Conservation (phyloP, 2,329 filamentous ascomycete genomes). For the Aureobasidium pullulans region DNA sequence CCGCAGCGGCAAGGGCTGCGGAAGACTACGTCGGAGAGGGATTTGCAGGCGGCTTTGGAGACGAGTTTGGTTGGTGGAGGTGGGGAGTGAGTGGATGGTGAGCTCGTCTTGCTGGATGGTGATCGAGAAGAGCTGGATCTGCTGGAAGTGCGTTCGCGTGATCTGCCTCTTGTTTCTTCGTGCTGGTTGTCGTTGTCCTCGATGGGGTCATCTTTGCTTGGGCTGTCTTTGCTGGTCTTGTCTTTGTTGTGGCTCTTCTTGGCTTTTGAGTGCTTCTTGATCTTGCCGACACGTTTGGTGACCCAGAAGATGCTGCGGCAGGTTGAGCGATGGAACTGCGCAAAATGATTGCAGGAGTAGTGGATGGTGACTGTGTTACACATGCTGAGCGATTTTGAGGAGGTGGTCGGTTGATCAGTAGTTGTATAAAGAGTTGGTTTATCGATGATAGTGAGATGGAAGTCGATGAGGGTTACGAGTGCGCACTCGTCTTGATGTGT, state of each 20-base stretch:
- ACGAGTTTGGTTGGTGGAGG: neutral
- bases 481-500: neutral
- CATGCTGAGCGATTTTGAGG: neutral
- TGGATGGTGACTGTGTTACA: slow-evolving; percentile 1
- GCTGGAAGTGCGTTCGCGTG: neutral
- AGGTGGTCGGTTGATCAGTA: neutral
- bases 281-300: neutral
- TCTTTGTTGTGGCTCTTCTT: neutral
- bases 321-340: slow-evolving; percentile 5
- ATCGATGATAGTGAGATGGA: too few species aligned
- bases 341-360: slow-evolving; percentile 5
- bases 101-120: neutral
- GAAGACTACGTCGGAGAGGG: neutral
- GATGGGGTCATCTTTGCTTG: neutral
- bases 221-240: neutral
- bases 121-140: neutral
- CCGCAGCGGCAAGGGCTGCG: neutral
- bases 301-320: slow-evolving; percentile 3
- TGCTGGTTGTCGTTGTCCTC: neutral
- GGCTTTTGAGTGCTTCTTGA: neutral
- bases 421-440: neutral
- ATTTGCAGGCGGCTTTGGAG: neutral
- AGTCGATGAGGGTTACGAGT: neutral
- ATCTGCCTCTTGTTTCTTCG: neutral
- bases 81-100: neutral